Percentiles rank a stretch among this genome's conserved stretches.
Evolutionary conservation across 2,329 filamentous ascomycete species (phyloP).

Genomic region (Fusarium chlamydosporum): DNA sequence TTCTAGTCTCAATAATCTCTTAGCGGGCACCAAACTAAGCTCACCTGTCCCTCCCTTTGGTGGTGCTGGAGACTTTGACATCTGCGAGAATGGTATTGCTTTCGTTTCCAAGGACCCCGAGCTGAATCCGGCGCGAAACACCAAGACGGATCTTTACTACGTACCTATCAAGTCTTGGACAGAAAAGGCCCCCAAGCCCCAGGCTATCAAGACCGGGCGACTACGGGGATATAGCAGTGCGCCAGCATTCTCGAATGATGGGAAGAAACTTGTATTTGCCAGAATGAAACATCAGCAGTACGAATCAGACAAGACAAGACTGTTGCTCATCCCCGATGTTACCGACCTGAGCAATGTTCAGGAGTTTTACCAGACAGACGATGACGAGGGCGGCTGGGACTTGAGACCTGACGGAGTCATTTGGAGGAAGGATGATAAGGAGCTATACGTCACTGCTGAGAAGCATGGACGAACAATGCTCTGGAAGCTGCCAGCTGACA

Average conservation of each 20-base stretch:
- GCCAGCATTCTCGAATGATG: conserved; percentile 82
- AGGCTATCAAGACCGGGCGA: conserved; percentile 67
- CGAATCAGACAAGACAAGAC: conserved; percentile 79
- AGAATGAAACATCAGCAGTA: conserved; percentile 84
- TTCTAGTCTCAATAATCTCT: conserved; percentile 71
- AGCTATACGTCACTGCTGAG: conserved; percentile 81
- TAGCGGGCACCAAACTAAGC: conserved; percentile 71
- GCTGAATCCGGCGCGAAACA: conserved; percentile 79
- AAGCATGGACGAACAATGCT: conserved; percentile 73
- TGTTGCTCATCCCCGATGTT: conserved; percentile 75
- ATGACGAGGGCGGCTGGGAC: conserved; percentile 76
- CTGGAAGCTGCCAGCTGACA: conserved; percentile 72
- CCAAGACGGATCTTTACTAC: conserved; percentile 85
- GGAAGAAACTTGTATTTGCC: conserved; percentile 79
- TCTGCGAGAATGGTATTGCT: conserved; percentile 74
- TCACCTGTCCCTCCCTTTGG: conserved; percentile 84
- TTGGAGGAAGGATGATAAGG: conserved; percentile 71
- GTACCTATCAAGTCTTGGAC: conserved; percentile 74
- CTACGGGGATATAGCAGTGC: conserved; percentile 74
- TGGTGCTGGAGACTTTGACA: conserved; percentile 83
- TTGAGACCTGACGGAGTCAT: conserved; percentile 68
- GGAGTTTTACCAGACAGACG: conserved; percentile 72
- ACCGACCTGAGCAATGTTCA: conserved; percentile 69
- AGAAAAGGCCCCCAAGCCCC: conserved; percentile 66
- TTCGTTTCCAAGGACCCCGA: conserved; percentile 83